These are phyloP conservation scores for Lactifluus pinguis DNA, from an alignment of 768 basidiomycete genomes.

Conservation along the genomic window DNA sequence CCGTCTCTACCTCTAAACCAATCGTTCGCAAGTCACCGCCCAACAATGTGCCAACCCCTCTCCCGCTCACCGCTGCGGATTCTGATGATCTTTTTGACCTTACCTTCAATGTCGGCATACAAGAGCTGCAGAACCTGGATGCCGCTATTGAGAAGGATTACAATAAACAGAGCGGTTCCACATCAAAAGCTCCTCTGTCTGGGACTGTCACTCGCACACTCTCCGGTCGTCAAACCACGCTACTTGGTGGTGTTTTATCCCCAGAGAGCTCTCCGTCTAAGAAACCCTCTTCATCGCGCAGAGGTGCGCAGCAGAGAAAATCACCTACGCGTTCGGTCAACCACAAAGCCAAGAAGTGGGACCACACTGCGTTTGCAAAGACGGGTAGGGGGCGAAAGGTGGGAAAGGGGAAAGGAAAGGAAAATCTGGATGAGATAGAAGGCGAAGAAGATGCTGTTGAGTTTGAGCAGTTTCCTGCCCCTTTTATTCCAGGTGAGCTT, in stretches of 20 bases:
- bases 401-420: constrained; percentile 44
- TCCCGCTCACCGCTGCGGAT: constrained; percentile 32
- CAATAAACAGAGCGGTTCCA: constrained; percentile 31
- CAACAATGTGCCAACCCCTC: constrained; percentile 3
- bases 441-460: constrained; percentile 38
- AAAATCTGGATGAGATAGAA: constrained; percentile 34
- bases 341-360: constrained; percentile 78
- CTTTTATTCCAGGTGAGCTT: constrained; percentile 54
- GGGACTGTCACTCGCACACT: constrained; percentile 19
- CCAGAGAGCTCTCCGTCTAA: constrained; percentile 26
- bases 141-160: constrained; percentile 41
- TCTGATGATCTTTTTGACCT: constrained; percentile 26
- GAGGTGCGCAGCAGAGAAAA: constrained; percentile 2
- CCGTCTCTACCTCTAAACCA: constrained; percentile 19
- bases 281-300: not conserved
- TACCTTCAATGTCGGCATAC: constrained; percentile 47
- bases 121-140: constrained; percentile 47
- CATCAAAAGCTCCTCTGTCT: constrained; percentile 29
- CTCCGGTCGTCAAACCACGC: constrained; percentile 51
- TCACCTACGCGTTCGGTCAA: constrained; percentile 35
- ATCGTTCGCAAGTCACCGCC: constrained; percentile 19
- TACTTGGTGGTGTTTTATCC: constrained; percentile 51
- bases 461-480: constrained; percentile 65
- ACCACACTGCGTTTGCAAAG: constrained; percentile 81
- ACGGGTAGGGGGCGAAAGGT: constrained; percentile 49